These are phyloP conservation scores for Rhynchospora pubera DNA, from an alignment of 176 grass and related monocot species.

Conservation along the genomic window DNA sequence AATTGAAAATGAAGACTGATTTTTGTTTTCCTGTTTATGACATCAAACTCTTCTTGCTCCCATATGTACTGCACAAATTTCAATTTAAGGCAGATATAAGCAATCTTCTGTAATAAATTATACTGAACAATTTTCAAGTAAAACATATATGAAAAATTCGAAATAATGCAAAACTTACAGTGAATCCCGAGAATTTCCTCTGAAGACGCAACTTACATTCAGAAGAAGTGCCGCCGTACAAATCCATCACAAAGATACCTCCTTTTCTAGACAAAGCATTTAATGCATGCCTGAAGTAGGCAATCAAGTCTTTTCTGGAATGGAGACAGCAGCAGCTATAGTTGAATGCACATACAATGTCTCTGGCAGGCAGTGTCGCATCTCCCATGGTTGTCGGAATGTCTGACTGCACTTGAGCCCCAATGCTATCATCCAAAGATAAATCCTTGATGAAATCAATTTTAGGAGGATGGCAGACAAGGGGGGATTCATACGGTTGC, in stretches of 20 bases:
- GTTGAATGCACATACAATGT: conserved; percentile 97
- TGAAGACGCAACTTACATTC: conserved; percentile 77
- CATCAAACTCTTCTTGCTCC: conserved; percentile 96
- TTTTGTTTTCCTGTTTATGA: conserved; percentile 72
- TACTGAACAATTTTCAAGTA: background rate
- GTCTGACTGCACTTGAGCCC: conserved; percentile 11
- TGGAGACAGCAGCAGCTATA: conserved; percentile 96
- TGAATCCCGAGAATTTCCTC: conserved; percentile 66
- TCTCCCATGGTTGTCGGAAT: conserved; percentile 36
- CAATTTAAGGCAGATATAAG: background rate
- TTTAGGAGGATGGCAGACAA: conserved; percentile 34
- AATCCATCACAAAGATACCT: conserved; percentile 92
- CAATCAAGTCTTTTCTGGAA: conserved; percentile 69
- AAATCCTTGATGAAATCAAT: conserved; percentile 39
- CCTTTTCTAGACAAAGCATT: conserved; percentile 58
- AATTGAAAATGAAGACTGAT: conserved; percentile 91
- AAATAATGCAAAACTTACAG: conserved; percentile 36
- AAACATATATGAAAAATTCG: background rate
- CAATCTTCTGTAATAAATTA: background rate
- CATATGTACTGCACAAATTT: conserved; percentile 62
- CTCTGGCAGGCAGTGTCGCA: conserved; percentile 50
- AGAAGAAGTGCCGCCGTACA: conserved; percentile 86
- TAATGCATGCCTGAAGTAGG: conserved; percentile 68
- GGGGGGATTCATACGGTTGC: conserved; percentile 33
- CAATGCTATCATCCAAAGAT: conserved; percentile 24